Conservation (phyloP, 2,329 filamentous ascomycete species). For the Trichoderma pleuroti region DNA sequence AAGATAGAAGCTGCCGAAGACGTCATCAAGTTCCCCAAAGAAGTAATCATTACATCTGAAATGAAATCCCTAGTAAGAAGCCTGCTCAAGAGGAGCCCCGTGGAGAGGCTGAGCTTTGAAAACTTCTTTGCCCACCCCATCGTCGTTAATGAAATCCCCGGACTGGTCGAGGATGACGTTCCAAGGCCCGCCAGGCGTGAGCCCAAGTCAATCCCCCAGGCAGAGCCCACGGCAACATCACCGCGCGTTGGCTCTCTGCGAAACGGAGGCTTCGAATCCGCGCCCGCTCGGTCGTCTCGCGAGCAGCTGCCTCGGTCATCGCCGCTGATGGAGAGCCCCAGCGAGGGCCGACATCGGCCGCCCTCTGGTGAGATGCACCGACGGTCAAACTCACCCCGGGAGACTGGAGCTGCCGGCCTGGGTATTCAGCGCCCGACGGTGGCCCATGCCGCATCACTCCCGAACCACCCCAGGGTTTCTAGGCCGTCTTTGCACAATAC, state of each 20-base stretch:
- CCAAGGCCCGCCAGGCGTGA: slow-evolving; percentile 42
- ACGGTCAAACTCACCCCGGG: slow-evolving; percentile 43
- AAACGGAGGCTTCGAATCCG: slow-evolving; percentile 37
- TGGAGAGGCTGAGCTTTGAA: slow-evolving; percentile 80
- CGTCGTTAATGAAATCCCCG: slow-evolving; percentile 72
- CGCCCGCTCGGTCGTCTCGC: slow-evolving; percentile 39
- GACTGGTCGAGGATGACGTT: slow-evolving; percentile 73
- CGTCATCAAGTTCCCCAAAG: slow-evolving; percentile 75
- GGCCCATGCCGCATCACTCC: slow-evolving; percentile 48
- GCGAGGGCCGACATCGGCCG: slow-evolving; percentile 35
- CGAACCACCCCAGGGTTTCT: slow-evolving; percentile 38
- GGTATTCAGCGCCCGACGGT: slow-evolving; percentile 49
- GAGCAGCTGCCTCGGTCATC: slow-evolving; percentile 41
- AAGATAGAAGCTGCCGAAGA: slow-evolving; percentile 91
- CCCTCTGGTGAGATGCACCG: slow-evolving; percentile 31
- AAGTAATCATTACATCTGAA: slow-evolving; percentile 65
- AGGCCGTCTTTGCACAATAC: slow-evolving; percentile 27
- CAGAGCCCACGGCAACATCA: slow-evolving; percentile 28
- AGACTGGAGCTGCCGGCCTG: slow-evolving; percentile 48
- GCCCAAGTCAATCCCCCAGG: slow-evolving; percentile 33
- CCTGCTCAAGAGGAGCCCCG: slow-evolving; percentile 79
- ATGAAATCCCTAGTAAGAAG: slow-evolving; percentile 78
- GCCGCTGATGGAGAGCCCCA: slow-evolving; percentile 44
- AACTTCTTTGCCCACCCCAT: slow-evolving; percentile 77
- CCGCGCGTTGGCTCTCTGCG: slow-evolving; percentile 30